Base-by-base conservation (phyloP, 1,284 basidiomycete species). In the Exobasidium cylindrosporum region DNA sequence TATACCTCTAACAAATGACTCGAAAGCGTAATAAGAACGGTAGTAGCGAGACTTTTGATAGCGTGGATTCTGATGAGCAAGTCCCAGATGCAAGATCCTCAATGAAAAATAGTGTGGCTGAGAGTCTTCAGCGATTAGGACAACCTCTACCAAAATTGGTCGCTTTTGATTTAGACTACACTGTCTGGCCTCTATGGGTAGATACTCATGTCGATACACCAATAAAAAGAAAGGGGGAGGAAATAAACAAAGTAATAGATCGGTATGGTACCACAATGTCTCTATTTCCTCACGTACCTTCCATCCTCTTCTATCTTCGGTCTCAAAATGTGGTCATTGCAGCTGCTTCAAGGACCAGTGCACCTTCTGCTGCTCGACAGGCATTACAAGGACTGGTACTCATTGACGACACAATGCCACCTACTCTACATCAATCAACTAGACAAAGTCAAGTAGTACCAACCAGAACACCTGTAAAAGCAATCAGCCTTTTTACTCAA, bases 121-220 rank as follows among this genome's bases (percentile, higher is more conserved):
- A 52, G 35, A 24, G 43, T 44, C 30, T 60, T 53, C 46, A 52
- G 17, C 28, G 32, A n/a, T 10, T 40, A 43, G 58, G 58, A 44
- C 21, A 55, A 4, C 58, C 58, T 14, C 28, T 75, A 7, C 76
- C 76, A 1, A 65, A 62, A 23, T 59, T 78, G 31, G 68, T 72
- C 2, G 76, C 71, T 0, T 78, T 78, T 45, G 53, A 55, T 44
- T 28, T 55, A 31, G 53, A 55, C 54, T 79, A 78, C 40, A 79
- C 77, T 2, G 61, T 77, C 0, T 79, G 77, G 77, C 76, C 76
- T 13, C 54, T 66, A 13, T 77, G 74, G 74, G 75, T 77, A 7
- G 74, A 77, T 23, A 76, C 74, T 2, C 72, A 76, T 57, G 58
- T 78, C 6, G 68, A 72, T 32, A 59, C 70, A 0, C 77, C 77